Evolutionary conservation across 148 eudicot genomes (phyloP), one percentile per base, ranked within the genome.

Genomic region (Pouteria glomerata): DNA sequence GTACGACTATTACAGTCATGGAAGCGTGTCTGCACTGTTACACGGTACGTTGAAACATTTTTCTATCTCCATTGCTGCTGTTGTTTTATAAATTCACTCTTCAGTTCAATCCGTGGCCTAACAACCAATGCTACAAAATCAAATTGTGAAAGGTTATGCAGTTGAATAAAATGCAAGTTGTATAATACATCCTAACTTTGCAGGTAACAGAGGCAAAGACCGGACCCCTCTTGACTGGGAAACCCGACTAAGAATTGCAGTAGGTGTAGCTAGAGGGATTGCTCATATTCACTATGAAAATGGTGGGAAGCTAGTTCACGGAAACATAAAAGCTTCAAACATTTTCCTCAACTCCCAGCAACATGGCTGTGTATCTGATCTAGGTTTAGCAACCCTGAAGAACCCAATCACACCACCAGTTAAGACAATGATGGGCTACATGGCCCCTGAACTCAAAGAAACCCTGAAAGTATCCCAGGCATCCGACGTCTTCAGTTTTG

Each of bases 271-370:
- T 1, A 80, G 83, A 73, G 93, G 93, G 31, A 71, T 88, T 7
- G 82, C 88, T 19, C 79, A 81, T 74, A 88, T 88, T 68, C 93
- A 88, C 72, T 27, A 78, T 3, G 74, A 80, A 60, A 80, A 66
- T 31, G 77, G 84, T 2, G 86, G 86, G 15, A 88, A 78, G 63
- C 83, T 84, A 44, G 86, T 87, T 59, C 96, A 90, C 66, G 96
- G 96, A 74, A 90, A 90, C 80, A 81, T 90, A 30, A 90, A 90
- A 71, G 60, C 96, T 66, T 85, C 92, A 21, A 90, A 90, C 86
- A 80, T 90, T 8, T 84, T 88, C 76, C 81, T 85, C 70, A 86
- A 87, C 73, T 29, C 81, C 21, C 77, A 82, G 41, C 70, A 78
- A 33, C 70, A 76, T 1, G 92, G 88, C 15, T 88, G 84, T 16